Percentiles rank a stretch among this genome's conserved stretches.
Evolutionary conservation across 2,329 filamentous ascomycete genomes (phyloP).

Genomic region (Furcasterigmium furcatum): DNA sequence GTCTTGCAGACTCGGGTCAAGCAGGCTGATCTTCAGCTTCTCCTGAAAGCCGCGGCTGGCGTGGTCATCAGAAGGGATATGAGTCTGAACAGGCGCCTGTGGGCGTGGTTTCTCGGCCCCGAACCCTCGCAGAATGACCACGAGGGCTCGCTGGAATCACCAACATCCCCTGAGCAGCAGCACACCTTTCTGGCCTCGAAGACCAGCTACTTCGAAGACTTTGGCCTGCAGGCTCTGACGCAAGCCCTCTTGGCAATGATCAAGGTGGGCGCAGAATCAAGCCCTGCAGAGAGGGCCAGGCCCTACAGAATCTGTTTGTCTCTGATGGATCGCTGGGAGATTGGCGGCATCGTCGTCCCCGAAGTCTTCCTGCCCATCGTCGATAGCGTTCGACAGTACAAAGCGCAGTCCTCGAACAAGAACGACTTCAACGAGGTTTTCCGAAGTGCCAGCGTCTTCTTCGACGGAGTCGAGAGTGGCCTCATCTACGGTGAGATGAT

Average conservation of each 20-base stretch:
- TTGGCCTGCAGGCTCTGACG: slow-evolving; percentile 72
- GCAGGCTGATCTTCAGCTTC: slow-evolving; percentile 71
- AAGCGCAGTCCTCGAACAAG: slow-evolving; percentile 60
- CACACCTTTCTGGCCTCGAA: slow-evolving; percentile 50
- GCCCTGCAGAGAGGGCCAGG: slow-evolving; percentile 67
- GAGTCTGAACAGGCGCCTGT: slow-evolving; percentile 92
- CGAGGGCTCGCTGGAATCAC: slow-evolving; percentile 44
- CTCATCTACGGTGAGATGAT: slow-evolving; percentile 86
- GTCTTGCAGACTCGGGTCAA: slow-evolving; percentile 76
- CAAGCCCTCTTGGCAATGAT: slow-evolving; percentile 77
- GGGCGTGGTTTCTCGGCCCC: slow-evolving; percentile 92
- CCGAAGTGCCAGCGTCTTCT: slow-evolving; percentile 91
- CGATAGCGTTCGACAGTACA: slow-evolving; percentile 74
- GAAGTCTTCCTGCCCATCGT: slow-evolving; percentile 86
- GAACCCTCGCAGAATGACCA: slow-evolving; percentile 50
- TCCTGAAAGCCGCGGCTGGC: slow-evolving; percentile 79
- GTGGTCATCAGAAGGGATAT: slow-evolving; percentile 91
- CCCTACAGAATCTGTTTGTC: slow-evolving; percentile 92
- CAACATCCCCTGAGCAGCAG: slow-evolving; percentile 37
- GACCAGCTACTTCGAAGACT: slow-evolving; percentile 79
- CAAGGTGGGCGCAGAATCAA: slow-evolving; percentile 42
- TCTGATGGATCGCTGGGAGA: slow-evolving; percentile 97
- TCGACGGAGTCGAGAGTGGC: slow-evolving; percentile 93
- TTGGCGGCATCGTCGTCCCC: slow-evolving; percentile 84
- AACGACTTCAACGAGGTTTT: slow-evolving; percentile 81